A percentile compares a stretch with the other conserved stretches of the same genome.
Evolutionary conservation across 345 rosid genomes (phyloP).

Genomic region (Brassica carinata): DNA sequence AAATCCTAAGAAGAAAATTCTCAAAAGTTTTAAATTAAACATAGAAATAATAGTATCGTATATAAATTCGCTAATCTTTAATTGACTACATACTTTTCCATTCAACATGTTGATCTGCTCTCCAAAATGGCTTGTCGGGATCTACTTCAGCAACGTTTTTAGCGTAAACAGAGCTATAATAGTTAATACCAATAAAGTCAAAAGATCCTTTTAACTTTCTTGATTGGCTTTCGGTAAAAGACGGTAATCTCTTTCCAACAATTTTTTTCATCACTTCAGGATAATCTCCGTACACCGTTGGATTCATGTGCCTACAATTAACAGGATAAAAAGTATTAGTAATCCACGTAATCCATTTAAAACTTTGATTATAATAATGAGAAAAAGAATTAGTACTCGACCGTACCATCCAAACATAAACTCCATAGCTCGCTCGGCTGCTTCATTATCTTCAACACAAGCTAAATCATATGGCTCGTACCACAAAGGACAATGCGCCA

Average conservation of each 20-base stretch:
- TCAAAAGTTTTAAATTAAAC: not conserved
- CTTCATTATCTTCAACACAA: conserved; percentile 26
- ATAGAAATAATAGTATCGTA: not conserved
- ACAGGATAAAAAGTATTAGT: not conserved
- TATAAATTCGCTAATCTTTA: not conserved
- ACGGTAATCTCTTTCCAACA: conserved; percentile 48
- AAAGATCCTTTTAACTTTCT: conserved; percentile 43
- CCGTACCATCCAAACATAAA: conserved; percentile 40
- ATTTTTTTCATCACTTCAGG: conserved; percentile 44
- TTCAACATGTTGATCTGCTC: conserved; percentile 43
- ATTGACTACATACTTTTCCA: conserved; percentile 38
- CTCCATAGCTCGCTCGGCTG: conserved; percentile 40
- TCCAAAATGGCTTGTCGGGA: conserved; percentile 30
- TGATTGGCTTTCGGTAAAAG: conserved; percentile 44
- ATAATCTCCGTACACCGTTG: conserved; percentile 49
- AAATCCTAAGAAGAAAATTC: not conserved
- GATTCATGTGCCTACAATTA: conserved; percentile 41
- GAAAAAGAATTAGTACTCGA: not conserved
- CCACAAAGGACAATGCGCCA: conserved; percentile 39
- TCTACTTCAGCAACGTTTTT: conserved; percentile 15
- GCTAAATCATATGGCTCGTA: conserved; percentile 34
- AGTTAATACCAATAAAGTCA: conserved; percentile 54
- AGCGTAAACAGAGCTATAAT: conserved; percentile 45
- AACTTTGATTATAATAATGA: not conserved
- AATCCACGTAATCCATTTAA: not conserved